phyloP scores from a whole-genome alignment of 768 basidiomycete genomes.

The Lentinula aciculospora region DNA sequence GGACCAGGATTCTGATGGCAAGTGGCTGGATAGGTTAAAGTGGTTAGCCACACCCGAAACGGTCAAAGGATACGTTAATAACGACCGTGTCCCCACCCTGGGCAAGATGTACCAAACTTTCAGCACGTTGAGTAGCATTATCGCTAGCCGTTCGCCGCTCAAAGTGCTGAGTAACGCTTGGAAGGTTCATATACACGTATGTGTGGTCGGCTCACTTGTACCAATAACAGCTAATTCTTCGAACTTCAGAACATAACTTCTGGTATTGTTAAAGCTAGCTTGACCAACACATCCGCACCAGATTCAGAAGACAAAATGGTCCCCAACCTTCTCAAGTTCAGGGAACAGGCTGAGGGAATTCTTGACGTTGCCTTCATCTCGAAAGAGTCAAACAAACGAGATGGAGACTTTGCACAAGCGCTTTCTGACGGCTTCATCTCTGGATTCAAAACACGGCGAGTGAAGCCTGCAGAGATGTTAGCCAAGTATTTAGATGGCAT shows the following conservation, averaged over 20 bases:
- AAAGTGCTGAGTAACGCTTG: constrained; percentile 56
- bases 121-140: constrained; percentile 40
- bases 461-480: constrained; percentile 89
- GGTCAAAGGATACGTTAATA: constrained; percentile 14
- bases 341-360: constrained; percentile 47
- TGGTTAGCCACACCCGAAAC: constrained; percentile 15
- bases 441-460: constrained; percentile 71
- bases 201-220: constrained; percentile 5
- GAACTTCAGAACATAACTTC: constrained; percentile 45
- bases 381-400: neutral
- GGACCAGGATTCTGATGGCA: constrained; percentile 6
- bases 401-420: constrained; percentile 57
- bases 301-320: constrained; percentile 74
- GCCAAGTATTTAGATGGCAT: constrained; percentile 85
- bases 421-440: constrained; percentile 63
- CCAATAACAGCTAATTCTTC: neutral
- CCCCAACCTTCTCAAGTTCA: constrained; percentile 61
- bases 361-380: constrained; percentile 48
- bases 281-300: constrained; percentile 1
- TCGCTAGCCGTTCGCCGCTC: constrained; percentile 13
- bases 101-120: constrained; percentile 57
- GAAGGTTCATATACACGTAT: constrained; percentile 54
- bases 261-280: constrained; percentile 57
- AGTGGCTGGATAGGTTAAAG: constrained; percentile 31
- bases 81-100: constrained; percentile 22